Evolutionary conservation across 805 yeast genomes (phyloP).

Genomic region (Teunomyces kruisii): DNA sequence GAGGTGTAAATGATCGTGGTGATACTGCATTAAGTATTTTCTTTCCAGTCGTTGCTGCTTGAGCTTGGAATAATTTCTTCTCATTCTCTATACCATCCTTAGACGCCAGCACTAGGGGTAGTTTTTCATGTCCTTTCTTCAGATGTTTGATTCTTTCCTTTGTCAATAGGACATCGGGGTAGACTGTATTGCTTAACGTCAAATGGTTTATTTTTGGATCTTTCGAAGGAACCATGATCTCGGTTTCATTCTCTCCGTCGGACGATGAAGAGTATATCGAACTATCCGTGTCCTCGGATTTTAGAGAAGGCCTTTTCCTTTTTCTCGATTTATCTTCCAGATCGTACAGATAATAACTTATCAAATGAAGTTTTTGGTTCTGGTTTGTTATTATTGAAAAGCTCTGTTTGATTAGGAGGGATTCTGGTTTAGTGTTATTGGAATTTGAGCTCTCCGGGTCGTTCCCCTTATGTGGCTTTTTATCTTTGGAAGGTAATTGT

Average conservation of each 20-base stretch:
- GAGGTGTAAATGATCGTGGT: neutral
- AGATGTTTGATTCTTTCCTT: neutral
- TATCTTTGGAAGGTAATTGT: constrained; percentile 40
- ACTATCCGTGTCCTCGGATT: neutral
- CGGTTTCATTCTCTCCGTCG: neutral
- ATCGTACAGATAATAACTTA: constrained; percentile 44
- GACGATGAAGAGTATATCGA: neutral
- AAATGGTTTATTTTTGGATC: constrained; percentile 24
- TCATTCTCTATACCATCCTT: neutral
- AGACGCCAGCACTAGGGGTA: neutral
- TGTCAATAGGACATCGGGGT: constrained; percentile 16
- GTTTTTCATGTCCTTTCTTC: neutral
- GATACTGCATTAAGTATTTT: neutral
- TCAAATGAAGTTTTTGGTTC: constrained; percentile 57
- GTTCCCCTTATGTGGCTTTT: neutral
- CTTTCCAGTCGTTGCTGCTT: neutral
- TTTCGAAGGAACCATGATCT: constrained; percentile 16
- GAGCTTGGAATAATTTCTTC: neutral
- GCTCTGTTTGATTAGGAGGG: constrained; percentile 55
- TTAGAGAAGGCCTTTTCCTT: neutral
- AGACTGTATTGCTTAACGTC: constrained; percentile 18
- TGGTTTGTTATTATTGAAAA: constrained; percentile 55
- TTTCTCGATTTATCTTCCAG: neutral
- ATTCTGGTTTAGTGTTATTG: constrained; percentile 29
- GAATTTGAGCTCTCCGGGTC: constrained; percentile 23